Evolutionary conservation across 1,139 yeast species (phyloP), one percentile per base, ranked within the genome.

Genomic region (Nakaseomyces delphensis): DNA sequence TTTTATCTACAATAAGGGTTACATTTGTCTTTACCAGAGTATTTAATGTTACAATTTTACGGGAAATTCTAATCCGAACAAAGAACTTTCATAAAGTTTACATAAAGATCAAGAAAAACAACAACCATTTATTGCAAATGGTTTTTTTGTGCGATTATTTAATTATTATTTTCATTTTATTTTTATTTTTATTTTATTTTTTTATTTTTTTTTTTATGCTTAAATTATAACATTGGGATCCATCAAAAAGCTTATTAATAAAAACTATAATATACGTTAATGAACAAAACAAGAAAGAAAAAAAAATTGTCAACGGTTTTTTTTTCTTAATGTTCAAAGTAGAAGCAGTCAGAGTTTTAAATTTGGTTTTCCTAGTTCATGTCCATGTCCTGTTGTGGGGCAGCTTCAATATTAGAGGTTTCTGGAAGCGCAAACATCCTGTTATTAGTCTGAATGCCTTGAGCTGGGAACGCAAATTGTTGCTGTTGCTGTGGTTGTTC

Each of bases 391-490:
- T 73, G 77, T 14, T 63, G 51, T 44, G 76, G 74, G n/a, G 83
- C 84, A 46, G 75, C 80, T 57, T 83, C 91, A 74, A 81, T 73
- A 21, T 52, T 48, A n/a, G 54, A 42, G 50, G 78, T 83, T 28
- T 83, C 93, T 4, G 85, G 78, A 44, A 82, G 83, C 1, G 95
- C 93, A 70, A 82, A 84, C 38, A 74, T 70, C 52, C 93, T 71
- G 53, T 75, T 72, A 53, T 73, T 69, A 7, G 83, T 73, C 23
- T 50, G 53, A 20, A 33, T 33, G 13, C 37, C 37, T 21, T 33
- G 37, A 20, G 37, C 25, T 33, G 37, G 37, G 37, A 33, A 48
- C 24, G 45, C 43, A 10, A 33, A 30, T 21, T 43, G 48, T 33
- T 43, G 27, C 33, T 43, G 42, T 31, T 41, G 29, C 38, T 43